Percentiles rank a stretch among this genome's conserved stretches.
Conservation (phyloP, 2,329 filamentous ascomycete genomes). For the Aspergillus texensis region DNA sequence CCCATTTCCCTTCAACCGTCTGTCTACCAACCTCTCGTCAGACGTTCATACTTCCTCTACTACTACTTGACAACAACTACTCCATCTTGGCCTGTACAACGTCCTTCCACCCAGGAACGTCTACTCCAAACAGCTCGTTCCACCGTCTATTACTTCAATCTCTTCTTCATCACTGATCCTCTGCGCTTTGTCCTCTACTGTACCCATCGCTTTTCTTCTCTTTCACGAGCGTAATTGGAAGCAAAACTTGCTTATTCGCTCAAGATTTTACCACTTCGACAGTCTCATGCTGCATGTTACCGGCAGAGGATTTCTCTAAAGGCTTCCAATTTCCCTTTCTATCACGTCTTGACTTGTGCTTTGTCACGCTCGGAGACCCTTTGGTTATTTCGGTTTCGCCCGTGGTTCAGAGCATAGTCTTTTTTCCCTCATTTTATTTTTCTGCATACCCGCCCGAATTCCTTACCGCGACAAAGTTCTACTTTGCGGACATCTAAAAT, state of each 20-base stretch:
- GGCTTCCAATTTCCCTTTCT: slow-evolving; percentile 11
- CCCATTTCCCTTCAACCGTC: slow-evolving; percentile 9
- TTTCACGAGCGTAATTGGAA: neutral
- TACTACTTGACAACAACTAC: slow-evolving; percentile 10
- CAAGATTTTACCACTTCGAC: slow-evolving; percentile 3
- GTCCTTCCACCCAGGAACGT: neutral
- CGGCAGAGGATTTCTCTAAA: neutral
- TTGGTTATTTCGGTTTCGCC: slow-evolving; percentile 1
- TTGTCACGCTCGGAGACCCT: neutral
- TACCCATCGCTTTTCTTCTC: slow-evolving; percentile 3
- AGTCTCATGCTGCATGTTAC: neutral
- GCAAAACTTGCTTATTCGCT: neutral
- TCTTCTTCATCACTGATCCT: slow-evolving; percentile 1
- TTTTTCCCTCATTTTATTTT: neutral
- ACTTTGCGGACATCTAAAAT: neutral
- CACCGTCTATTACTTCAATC: neutral
- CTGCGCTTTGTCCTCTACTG: neutral
- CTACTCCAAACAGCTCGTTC: slow-evolving; percentile 12
- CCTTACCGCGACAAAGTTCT: slow-evolving; percentile 6
- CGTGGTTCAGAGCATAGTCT: slow-evolving; percentile 15
- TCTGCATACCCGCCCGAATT: slow-evolving; percentile 5
- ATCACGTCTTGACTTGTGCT: neutral
- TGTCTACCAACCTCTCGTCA: slow-evolving; percentile 14
- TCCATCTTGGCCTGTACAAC: neutral
- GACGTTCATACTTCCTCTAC: slow-evolving; percentile 19